Conservation (phyloP, 2,329 filamentous ascomycete genomes). For the Xylaria sp. region DNA sequence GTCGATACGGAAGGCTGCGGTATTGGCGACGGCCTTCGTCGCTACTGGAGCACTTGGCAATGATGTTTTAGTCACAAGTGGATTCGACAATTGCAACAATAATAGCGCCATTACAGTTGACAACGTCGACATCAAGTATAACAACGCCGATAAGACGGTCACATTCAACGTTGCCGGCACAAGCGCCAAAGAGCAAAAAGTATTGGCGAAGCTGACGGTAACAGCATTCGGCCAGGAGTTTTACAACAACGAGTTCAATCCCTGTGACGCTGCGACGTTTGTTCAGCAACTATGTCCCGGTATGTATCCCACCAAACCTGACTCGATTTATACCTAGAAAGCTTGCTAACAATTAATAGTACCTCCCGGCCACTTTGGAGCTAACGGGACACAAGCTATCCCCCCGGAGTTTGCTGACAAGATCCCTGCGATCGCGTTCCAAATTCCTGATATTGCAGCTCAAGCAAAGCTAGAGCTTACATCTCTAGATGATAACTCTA, state of each 20-base stretch:
- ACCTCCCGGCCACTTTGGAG: constrained; percentile 78
- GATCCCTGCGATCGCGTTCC: constrained; percentile 91
- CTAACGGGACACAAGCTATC: constrained; percentile 77
- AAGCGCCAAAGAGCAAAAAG: constrained; percentile 79
- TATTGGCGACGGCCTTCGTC: constrained; percentile 53
- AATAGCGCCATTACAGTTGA: constrained; percentile 74
- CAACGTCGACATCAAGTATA: constrained; percentile 80
- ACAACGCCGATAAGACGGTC: constrained; percentile 77
- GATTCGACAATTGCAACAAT: constrained; percentile 79
- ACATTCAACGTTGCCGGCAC: constrained; percentile 85
- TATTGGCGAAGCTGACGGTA: constrained; percentile 79
- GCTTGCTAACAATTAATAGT: constrained; percentile 60
- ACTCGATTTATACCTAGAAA: neutral
- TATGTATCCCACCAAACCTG: constrained; percentile 54
- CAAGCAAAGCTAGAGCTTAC: constrained; percentile 82
- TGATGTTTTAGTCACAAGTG: constrained; percentile 81
- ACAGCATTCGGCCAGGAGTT: constrained; percentile 86
- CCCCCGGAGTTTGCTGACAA: constrained; percentile 75
- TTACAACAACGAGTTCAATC: constrained; percentile 84
- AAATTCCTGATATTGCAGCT: constrained; percentile 89
- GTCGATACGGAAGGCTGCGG: constrained; percentile 47
- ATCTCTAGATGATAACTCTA: constrained; percentile 65
- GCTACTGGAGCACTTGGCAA: constrained; percentile 65
- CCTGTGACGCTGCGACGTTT: constrained; percentile 75
- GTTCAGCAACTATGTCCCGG: constrained; percentile 83